Evolutionary conservation across 352 stramenopile species (phyloP).

Genomic region (Phytopythium sindhum): DNA sequence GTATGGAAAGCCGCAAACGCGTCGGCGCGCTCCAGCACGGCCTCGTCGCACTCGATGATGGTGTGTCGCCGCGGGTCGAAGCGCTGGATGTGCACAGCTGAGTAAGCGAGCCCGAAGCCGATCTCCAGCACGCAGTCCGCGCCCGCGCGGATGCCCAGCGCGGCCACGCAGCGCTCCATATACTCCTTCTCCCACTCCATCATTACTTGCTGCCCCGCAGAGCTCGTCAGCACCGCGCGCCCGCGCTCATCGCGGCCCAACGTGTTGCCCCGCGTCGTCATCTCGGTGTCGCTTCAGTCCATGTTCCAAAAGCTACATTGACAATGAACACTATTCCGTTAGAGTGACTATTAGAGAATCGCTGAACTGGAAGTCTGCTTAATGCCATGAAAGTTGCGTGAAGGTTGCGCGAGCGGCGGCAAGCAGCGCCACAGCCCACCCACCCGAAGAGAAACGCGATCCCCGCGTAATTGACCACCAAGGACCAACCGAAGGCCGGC

Average conservation of each 20-base stretch:
- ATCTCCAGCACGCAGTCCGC: conserved; percentile 78
- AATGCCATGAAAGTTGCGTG: conserved; percentile 12
- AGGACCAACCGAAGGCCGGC: neutral
- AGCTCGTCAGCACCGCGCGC: conserved; percentile 56
- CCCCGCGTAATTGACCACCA: neutral
- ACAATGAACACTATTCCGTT: neutral
- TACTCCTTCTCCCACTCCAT: conserved; percentile 87
- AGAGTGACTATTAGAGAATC: neutral
- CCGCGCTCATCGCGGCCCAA: conserved; percentile 40
- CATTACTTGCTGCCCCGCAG: conserved; percentile 82
- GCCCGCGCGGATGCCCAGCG: conserved; percentile 34
- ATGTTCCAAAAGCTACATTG: neutral
- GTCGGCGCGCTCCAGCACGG: conserved; percentile 41
- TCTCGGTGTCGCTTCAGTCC: conserved; percentile 1
- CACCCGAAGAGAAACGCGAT: neutral
- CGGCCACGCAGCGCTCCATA: conserved; percentile 74
- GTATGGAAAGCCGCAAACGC: conserved; percentile 36
- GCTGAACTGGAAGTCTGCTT: neutral
- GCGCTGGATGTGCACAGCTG: conserved; percentile 63
- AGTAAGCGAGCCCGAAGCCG: conserved; percentile 84
- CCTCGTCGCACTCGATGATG: conserved; percentile 78
- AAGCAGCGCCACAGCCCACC: neutral
- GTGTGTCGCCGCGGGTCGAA: conserved; percentile 50
- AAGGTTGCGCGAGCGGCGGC: conserved; percentile 23
- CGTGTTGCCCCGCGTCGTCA: conserved; percentile 42